Evolutionary conservation across 2,329 filamentous ascomycete species (phyloP).

Genomic region (Neopestalotiopsis sp.): DNA sequence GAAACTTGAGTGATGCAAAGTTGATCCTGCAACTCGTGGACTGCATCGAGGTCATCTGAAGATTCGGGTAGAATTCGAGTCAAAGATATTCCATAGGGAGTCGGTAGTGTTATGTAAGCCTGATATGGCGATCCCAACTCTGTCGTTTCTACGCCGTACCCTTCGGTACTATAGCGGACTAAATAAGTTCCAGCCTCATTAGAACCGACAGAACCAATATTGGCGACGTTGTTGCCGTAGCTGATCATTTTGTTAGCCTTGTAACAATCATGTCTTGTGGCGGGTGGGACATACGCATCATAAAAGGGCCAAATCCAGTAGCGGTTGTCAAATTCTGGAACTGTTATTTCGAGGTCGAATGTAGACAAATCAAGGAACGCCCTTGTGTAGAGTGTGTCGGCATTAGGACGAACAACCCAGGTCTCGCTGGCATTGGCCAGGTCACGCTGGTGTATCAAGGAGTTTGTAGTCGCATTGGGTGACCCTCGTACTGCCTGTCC

Average conservation of each 20-base stretch:
- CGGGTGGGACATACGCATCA: background rate
- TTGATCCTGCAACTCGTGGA: background rate
- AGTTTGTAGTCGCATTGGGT: background rate
- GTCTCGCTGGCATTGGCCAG: background rate
- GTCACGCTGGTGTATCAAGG: background rate
- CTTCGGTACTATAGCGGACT: background rate
- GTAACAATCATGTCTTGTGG: too few species aligned
- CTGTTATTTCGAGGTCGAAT: background rate
- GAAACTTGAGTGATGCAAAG: background rate
- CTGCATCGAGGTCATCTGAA: background rate
- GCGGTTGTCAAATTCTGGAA: background rate
- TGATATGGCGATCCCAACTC: background rate
- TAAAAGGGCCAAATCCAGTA: constrained; percentile 1
- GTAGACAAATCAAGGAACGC: background rate
- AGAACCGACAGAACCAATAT: background rate
- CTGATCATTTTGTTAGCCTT: background rate
- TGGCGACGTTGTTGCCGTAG: background rate
- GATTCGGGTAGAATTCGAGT: background rate
- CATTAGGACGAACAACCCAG: background rate
- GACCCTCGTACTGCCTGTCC: background rate
- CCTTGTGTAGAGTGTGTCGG: background rate
- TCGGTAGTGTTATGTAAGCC: background rate
- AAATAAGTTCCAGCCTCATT: background rate
- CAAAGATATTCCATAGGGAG: background rate
- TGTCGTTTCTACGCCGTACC: background rate